Evolutionary conservation across 2,329 filamentous ascomycete genomes (phyloP).

Genomic region (Diplodia corticola): DNA sequence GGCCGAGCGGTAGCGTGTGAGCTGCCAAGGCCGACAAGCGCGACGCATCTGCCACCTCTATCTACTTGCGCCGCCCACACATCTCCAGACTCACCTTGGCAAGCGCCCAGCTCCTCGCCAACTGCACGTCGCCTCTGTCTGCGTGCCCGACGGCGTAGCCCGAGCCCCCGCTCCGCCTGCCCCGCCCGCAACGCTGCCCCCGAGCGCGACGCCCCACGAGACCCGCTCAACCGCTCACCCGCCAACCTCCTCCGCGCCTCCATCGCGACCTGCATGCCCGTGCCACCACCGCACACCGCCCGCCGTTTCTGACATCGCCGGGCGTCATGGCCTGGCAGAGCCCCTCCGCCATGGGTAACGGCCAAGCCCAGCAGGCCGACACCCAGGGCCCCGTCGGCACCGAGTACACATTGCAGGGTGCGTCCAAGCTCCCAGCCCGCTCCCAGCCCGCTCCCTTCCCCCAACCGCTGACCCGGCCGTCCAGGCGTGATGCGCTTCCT

Average conservation of each 20-base stretch:
- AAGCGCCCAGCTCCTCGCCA: not conserved
- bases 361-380: slow-evolving; percentile 53
- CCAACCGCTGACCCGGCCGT: slow-evolving; percentile 17
- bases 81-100: slow-evolving; percentile 8
- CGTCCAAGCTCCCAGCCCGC: slow-evolving; percentile 28
- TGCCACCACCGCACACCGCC: slow-evolving; percentile 22
- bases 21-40: not conserved
- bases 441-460: not conserved
- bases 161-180: not conserved
- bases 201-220: slow-evolving; percentile 6
- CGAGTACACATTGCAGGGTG: slow-evolving; percentile 72
- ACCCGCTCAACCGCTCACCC: slow-evolving; percentile 28
- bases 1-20: not conserved
- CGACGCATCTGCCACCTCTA: slow-evolving; percentile 7
- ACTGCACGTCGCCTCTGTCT: not conserved
- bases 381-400: slow-evolving; percentile 59
- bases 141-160: not conserved
- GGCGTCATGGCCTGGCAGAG: slow-evolving; percentile 68
- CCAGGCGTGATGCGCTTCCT: slow-evolving; percentile 97
- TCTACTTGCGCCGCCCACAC: slow-evolving; percentile 7
- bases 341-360: slow-evolving; percentile 62
- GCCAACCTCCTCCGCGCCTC: slow-evolving; percentile 30
- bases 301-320: slow-evolving; percentile 26
- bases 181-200: not conserved
- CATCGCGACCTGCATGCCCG: slow-evolving; percentile 32